Base-by-base conservation (phyloP, 352 stramenopile species). In the Pythium dissotocum region DNA sequence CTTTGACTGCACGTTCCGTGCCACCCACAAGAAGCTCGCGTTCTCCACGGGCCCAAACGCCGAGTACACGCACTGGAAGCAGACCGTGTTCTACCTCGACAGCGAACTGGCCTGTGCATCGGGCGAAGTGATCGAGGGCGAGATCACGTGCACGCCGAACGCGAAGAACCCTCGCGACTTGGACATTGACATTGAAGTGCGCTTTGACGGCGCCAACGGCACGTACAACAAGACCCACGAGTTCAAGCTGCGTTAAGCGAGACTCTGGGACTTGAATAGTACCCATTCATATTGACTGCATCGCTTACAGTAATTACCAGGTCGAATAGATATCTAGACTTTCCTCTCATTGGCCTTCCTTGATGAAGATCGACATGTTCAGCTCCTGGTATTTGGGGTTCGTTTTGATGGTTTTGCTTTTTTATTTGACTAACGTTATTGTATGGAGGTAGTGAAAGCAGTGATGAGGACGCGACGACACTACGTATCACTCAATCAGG, bases 21-120 rank as follows among this genome's bases (percentile, higher is more conserved):
- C 77, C 38, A 91, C 96, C 44, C 95, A 99, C 76, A 98, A 98
- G 78, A 96, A 97, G 48, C 86, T 99, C 36, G 85, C 79, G 36
- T 99, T 99, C 79, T 98, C 92, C 4, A 99, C 97, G 6, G 91
- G 87, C n/a, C 86, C 90, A 3, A 87, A 91, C 61, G 89, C 86
- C 46, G 87, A 97, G 65, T 99, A 99, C 79, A 99, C 98, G 51
- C 98, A 99, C 83, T 99, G 98, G 98, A 99, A 99, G 78, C 98
- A 99, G 78, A 98, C 96, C 14, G 91, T 99, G 18, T 98, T 99
- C 69, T 99, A 99, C 75, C 77, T 99, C 7, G 80, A 93, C 32
- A 82, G 90, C 32, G 85, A 95, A 53, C 73, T 98, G 28, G 85
- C 85, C 24, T 93, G 93, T 64, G 83, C 77, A 53, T 73, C 82